These are phyloP conservation scores for Penicillium vulpinum DNA, from an alignment of 2,329 filamentous ascomycete species.

Conservation along the genomic window DNA sequence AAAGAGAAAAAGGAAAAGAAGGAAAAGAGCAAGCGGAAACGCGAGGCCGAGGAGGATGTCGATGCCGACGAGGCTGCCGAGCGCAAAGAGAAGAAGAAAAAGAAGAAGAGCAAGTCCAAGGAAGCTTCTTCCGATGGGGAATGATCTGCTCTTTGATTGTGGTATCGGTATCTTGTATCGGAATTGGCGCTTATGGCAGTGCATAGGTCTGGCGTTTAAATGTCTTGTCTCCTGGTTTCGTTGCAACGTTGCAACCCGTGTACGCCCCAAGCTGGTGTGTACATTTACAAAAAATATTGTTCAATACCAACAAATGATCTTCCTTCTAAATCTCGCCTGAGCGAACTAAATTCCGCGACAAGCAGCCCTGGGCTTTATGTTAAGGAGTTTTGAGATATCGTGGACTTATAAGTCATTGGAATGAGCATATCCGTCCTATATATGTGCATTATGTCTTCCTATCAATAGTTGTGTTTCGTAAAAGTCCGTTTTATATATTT, in stretches of 20 bases:
- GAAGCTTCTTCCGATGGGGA: slow-evolving; percentile 29
- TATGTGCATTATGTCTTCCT: not conserved
- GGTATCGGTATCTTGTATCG: slow-evolving; percentile 19
- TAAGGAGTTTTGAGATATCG: not conserved
- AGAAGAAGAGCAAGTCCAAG: slow-evolving; percentile 44
- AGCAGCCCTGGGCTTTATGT: not conserved
- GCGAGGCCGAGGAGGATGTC: slow-evolving; percentile 36
- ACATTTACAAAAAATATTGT: slow-evolving; percentile 20
- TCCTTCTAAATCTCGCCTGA: not conserved
- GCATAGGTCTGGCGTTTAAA: slow-evolving; percentile 40
- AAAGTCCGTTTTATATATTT: not conserved
- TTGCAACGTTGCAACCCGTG: slow-evolving; percentile 12
- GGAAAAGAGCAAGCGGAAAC: slow-evolving; percentile 48
- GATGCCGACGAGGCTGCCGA: slow-evolving; percentile 38
- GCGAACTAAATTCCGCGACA: not conserved
- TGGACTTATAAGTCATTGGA: too few relatives aligned
- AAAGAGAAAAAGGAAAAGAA: slow-evolving; percentile 47
- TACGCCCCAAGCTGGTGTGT: slow-evolving; percentile 12
- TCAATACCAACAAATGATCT: slow-evolving; percentile 18
- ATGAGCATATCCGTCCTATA: not conserved
- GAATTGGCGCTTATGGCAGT: slow-evolving; percentile 39
- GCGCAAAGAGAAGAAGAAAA: slow-evolving; percentile 64
- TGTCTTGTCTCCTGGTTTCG: slow-evolving; percentile 18
- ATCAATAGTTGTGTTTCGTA: not conserved
- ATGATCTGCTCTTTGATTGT: slow-evolving; percentile 21